phyloP scores from a whole-genome alignment of 441 rosid genomes.

The Erysimum cheiri region DNA sequence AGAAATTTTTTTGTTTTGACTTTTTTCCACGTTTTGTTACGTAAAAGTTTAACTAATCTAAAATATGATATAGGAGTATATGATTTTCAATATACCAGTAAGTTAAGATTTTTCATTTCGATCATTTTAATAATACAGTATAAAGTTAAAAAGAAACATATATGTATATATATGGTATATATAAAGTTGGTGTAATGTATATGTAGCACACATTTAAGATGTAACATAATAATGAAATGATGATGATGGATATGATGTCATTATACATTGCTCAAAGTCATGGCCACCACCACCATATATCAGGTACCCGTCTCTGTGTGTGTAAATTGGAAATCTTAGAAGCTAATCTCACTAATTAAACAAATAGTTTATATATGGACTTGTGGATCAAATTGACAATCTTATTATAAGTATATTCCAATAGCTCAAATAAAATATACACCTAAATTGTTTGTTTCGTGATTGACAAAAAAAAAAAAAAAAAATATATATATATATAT shows the following conservation, averaged over 20 bases:
- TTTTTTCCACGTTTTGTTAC: too few species aligned
- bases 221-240: slow-evolving; percentile 13
- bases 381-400: slow-evolving; percentile 33
- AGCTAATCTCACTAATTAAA: slow-evolving; percentile 36
- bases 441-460: slow-evolving; percentile 39
- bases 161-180: too few species aligned
- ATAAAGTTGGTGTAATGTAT: slow-evolving; percentile 27
- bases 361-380: slow-evolving; percentile 26
- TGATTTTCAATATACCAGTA: background rate
- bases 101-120: background rate
- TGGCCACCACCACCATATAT: slow-evolving; percentile 46
- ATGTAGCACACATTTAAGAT: slow-evolving; percentile 22
- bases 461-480: too few species aligned
- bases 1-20: too few species aligned
- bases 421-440: slow-evolving; percentile 35
- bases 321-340: slow-evolving; percentile 44
- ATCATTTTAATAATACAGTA: too few species aligned
- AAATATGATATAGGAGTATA: too few species aligned
- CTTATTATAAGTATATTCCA: slow-evolving; percentile 31
- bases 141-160: too few species aligned
- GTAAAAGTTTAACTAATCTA: too few species aligned
- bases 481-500: too few species aligned
- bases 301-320: slow-evolving; percentile 4
- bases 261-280: slow-evolving; percentile 46
- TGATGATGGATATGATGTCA: slow-evolving; percentile 43